phyloP scores from a whole-genome alignment of 164 flowering plant genomes.

The Tetrastigma voinierianum region DNA sequence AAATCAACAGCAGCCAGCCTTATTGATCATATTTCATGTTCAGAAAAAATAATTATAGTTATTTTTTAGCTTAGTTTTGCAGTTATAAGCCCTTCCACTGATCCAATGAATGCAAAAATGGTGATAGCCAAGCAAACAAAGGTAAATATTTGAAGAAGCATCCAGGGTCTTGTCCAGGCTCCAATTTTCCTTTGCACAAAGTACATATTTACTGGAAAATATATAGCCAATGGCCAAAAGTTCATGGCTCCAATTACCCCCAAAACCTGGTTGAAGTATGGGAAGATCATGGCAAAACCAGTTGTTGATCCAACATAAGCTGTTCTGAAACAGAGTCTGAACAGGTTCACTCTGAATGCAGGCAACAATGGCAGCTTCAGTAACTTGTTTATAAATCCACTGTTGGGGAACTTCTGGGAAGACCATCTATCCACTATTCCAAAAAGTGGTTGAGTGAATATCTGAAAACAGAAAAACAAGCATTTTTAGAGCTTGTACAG shows the following conservation, averaged over 20 bases:
- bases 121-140: conserved; percentile 33
- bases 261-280: conserved; percentile 66
- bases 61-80: conserved; percentile 25
- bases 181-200: conserved; percentile 41
- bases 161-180: conserved; percentile 50
- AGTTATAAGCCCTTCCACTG: conserved; percentile 29
- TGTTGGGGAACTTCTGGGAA: conserved; percentile 32
- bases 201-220: conserved; percentile 78
- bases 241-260: conserved; percentile 56
- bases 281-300: conserved; percentile 50
- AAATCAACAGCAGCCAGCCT: neutral
- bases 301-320: conserved; percentile 50
- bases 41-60: neutral
- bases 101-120: conserved; percentile 45
- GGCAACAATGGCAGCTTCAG: conserved; percentile 42
- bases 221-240: conserved; percentile 67
- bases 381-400: conserved; percentile 32
- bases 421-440: conserved; percentile 44
- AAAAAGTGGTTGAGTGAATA: conserved; percentile 61
- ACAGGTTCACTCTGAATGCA: conserved; percentile 26
- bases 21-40: too few relatives aligned
- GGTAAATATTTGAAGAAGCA: conserved; percentile 48
- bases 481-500: neutral
- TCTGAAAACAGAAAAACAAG: conserved; percentile 24
- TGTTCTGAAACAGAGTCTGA: conserved; percentile 51